Percentiles rank a stretch among this genome's conserved stretches.
These are phyloP conservation scores for Silybum marianum DNA, from an alignment of 129 eudicot genomes.

Conservation along the genomic window DNA sequence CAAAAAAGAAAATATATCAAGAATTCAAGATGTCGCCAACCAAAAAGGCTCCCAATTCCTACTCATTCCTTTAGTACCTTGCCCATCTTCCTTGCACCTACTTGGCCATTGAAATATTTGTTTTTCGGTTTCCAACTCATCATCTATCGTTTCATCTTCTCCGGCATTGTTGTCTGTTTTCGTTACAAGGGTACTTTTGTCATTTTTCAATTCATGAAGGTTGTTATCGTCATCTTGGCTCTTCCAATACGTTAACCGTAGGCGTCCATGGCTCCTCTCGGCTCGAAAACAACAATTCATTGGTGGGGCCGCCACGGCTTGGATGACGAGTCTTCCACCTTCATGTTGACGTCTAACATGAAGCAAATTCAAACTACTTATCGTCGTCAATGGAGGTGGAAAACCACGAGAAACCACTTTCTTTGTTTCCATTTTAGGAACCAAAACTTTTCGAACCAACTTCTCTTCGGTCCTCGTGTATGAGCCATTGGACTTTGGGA, in stretches of 20 bases:
- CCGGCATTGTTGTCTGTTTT: background rate
- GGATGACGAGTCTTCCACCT: slow-evolving; percentile 54
- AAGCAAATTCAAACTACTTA: slow-evolving; percentile 42
- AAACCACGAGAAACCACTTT: slow-evolving; percentile 25
- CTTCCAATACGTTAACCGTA: slow-evolving; percentile 32
- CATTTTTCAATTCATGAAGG: background rate
- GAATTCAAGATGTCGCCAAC: slow-evolving; percentile 54
- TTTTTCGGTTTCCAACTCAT: background rate
- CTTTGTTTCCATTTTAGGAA: slow-evolving; percentile 6
- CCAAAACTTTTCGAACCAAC: background rate
- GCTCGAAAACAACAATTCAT: slow-evolving; percentile 40
- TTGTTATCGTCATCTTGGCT: slow-evolving; percentile 1
- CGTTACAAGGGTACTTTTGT: background rate
- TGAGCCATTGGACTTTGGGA: background rate
- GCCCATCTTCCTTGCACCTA: slow-evolving; percentile 60
- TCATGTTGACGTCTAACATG: slow-evolving; percentile 42
- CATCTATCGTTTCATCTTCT: background rate
- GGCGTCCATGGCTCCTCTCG: slow-evolving; percentile 64
- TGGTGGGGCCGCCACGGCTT: slow-evolving; percentile 46
- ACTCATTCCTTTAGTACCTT: slow-evolving; percentile 23
- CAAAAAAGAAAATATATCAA: background rate
- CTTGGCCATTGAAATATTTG: slow-evolving; percentile 30
- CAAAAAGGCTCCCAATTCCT: slow-evolving; percentile 47
- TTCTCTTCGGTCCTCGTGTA: background rate
- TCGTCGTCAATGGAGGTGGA: slow-evolving; percentile 72